A percentile compares a stretch with the other conserved stretches of the same genome.
phyloP scores from a whole-genome alignment of 257 asterid genomes.

The Galeopsis tetrahit region DNA sequence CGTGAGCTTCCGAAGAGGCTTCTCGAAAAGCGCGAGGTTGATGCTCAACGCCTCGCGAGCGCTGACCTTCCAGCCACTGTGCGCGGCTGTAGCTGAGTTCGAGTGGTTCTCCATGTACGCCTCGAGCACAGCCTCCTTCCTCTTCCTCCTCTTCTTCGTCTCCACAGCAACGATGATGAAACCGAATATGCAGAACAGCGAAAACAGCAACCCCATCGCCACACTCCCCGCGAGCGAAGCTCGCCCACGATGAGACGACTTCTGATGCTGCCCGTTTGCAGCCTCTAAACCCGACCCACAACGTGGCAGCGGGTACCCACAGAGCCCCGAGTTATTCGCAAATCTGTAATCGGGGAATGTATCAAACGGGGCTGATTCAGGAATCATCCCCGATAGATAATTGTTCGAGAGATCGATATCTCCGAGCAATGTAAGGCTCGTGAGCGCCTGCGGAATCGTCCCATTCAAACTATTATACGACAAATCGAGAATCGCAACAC shows the following conservation, averaged over 20 bases:
- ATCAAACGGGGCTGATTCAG: constrained; percentile 78
- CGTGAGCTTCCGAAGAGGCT: constrained; percentile 84
- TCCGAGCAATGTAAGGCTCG: constrained; percentile 67
- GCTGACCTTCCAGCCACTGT: constrained; percentile 72
- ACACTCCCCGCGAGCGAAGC: constrained; percentile 91
- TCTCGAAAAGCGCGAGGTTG: constrained; percentile 75
- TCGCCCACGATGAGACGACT: constrained; percentile 42
- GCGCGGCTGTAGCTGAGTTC: constrained; percentile 59
- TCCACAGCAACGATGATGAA: constrained; percentile 69
- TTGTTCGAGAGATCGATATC: constrained; percentile 85
- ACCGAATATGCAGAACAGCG: constrained; percentile 83
- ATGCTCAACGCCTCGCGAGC: constrained; percentile 82
- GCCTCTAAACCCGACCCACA: constrained; percentile 49
- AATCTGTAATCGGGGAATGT: constrained; percentile 74
- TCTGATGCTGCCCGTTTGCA: constrained; percentile 42
- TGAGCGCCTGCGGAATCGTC: constrained; percentile 67
- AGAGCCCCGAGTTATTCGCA: constrained; percentile 77
- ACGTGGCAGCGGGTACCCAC: constrained; percentile 77
- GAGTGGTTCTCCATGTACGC: constrained; percentile 78
- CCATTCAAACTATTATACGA: constrained; percentile 76
- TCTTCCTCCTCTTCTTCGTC: constrained; percentile 72
- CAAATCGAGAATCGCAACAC: constrained; percentile 80
- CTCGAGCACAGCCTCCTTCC: constrained; percentile 79
- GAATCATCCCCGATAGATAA: constrained; percentile 73
- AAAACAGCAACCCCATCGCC: constrained; percentile 78